These are phyloP conservation scores for Tulasnella sp. DNA, from an alignment of 768 basidiomycete species.

Conservation along the genomic window DNA sequence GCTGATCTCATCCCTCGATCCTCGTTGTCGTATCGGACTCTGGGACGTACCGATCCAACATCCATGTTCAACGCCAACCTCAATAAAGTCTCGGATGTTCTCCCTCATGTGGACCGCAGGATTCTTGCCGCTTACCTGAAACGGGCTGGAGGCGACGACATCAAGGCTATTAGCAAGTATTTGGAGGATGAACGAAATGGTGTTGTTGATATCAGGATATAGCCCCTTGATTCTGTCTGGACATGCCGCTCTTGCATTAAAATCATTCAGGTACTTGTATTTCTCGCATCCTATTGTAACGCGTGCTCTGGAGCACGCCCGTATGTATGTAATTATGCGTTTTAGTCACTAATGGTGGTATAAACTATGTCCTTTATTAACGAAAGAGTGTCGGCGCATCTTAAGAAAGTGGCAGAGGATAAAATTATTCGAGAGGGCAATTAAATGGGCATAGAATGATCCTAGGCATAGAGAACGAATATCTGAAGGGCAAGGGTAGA, in stretches of 20 bases:
- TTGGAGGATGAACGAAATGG: conserved; percentile 16
- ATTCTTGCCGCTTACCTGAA: conserved; percentile 10
- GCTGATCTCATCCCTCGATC: neutral
- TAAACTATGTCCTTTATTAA: neutral
- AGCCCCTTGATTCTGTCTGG: neutral
- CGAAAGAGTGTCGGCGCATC: neutral
- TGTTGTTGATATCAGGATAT: neutral
- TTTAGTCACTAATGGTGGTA: neutral
- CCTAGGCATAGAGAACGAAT: neutral
- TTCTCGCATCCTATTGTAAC: neutral
- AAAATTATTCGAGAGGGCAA: neutral
- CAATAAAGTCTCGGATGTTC: conserved; percentile 8
- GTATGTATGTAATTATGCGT: neutral
- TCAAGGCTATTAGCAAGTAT: conserved; percentile 10
- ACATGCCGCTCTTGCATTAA: neutral
- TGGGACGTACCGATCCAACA: neutral
- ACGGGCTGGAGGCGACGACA: conserved; percentile 10
- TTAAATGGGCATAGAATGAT: neutral
- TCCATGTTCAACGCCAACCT: conserved; percentile 6
- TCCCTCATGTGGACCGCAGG: conserved; percentile 14
- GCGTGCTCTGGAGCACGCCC: neutral
- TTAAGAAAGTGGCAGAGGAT: neutral
- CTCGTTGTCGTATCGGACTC: conserved; percentile 8
- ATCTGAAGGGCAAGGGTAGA: neutral
- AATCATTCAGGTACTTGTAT: neutral